A percentile compares a stretch with the other conserved stretches of the same genome.
These are phyloP conservation scores for Acacia acuminata DNA, from an alignment of 306 rosid species.

Conservation along the genomic window DNA sequence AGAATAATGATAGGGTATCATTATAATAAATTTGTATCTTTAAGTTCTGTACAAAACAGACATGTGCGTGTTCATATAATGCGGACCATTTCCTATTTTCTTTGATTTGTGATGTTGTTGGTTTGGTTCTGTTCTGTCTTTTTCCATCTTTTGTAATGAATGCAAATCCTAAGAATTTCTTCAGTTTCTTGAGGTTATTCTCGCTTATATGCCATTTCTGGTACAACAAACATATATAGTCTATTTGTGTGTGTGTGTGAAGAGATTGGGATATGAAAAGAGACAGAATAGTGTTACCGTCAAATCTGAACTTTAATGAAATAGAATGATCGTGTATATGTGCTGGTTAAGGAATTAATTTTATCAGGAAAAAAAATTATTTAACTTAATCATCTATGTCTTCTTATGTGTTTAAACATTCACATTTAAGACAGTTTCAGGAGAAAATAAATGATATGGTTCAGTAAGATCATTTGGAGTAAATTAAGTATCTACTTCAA, in stretches of 20 bases:
- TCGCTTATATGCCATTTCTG: too few species aligned
- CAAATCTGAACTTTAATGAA: not conserved
- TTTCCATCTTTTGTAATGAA: conserved; percentile 13
- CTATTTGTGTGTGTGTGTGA: not conserved
- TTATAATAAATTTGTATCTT: not conserved
- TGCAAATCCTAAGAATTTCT: conserved; percentile 16
- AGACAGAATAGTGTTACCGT: not conserved
- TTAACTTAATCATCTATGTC: too few species aligned
- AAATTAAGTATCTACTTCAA: too few species aligned
- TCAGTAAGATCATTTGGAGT: too few species aligned
- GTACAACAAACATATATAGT: not conserved
- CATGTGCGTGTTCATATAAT: conserved; percentile 10
- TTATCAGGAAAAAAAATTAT: too few species aligned
- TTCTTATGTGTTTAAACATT: too few species aligned
- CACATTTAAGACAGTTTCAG: too few species aligned
- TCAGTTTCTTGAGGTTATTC: not conserved
- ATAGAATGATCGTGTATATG: not conserved
- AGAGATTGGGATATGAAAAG: not conserved
- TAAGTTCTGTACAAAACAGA: conserved; percentile 31
- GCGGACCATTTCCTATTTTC: conserved; percentile 1
- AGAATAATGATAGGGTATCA: not conserved
- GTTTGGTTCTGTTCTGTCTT: conserved; percentile 18
- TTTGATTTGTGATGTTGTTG: not conserved
- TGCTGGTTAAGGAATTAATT: not conserved
- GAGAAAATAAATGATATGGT: too few species aligned